A percentile compares a stretch with the other conserved stretches of the same genome.
Evolutionary conservation across 345 rosid genomes (phyloP).

Genomic region (Lepidium sativum): DNA sequence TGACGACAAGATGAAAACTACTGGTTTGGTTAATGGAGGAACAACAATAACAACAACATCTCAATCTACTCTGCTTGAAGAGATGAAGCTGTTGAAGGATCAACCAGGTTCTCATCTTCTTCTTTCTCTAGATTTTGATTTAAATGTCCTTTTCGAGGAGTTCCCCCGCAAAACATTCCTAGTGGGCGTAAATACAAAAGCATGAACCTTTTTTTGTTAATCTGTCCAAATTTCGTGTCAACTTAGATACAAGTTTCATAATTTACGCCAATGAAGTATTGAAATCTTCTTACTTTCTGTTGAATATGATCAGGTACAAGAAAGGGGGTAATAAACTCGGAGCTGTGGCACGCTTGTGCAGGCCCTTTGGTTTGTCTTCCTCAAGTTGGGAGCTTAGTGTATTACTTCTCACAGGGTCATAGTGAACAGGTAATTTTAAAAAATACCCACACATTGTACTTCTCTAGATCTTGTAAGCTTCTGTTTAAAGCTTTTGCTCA

Average conservation of each 20-base stretch:
- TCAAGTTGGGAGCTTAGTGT: slow-evolving; percentile 87
- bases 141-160: background rate
- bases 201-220: background rate
- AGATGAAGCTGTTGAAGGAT: slow-evolving; percentile 87
- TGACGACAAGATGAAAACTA: slow-evolving; percentile 62
- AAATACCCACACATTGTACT: background rate
- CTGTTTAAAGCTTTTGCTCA: no score
- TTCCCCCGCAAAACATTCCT: background rate
- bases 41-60: slow-evolving; percentile 22
- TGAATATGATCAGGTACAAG: slow-evolving; percentile 42
- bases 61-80: slow-evolving; percentile 55
- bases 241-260: background rate
- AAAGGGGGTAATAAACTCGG: slow-evolving; percentile 62
- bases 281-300: background rate
- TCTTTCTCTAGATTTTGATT: background rate
- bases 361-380: slow-evolving; percentile 95
- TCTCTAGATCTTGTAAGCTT: background rate
- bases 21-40: slow-evolving; percentile 29
- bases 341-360: slow-evolving; percentile 98
- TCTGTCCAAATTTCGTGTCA: background rate
- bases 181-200: background rate
- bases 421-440: slow-evolving; percentile 81
- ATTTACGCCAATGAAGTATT: background rate
- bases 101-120: slow-evolving; percentile 62
- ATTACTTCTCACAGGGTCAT: slow-evolving; percentile 97